A percentile compares a stretch with the other conserved stretches of the same genome.
Evolutionary conservation across 2,329 filamentous ascomycete species (phyloP).

Genomic region (Diatrype stigma): DNA sequence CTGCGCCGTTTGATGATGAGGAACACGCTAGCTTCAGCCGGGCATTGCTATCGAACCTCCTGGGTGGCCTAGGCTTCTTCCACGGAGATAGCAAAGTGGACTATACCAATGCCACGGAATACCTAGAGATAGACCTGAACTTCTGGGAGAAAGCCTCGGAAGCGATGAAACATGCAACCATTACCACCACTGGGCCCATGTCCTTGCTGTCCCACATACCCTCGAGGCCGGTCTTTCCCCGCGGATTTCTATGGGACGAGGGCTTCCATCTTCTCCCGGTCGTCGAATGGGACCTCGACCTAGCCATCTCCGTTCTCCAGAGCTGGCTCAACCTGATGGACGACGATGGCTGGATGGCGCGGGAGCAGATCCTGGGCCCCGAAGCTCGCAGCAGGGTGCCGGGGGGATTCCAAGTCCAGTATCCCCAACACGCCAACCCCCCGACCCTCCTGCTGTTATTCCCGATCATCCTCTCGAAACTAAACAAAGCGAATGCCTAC

Average conservation of each 20-base stretch:
- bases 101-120: conserved; percentile 78
- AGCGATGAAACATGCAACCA: conserved; percentile 62
- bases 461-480: conserved; percentile 89
- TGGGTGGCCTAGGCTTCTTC: conserved; percentile 91
- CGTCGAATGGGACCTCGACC: conserved; percentile 84
- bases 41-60: conserved; percentile 83
- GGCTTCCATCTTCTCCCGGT: conserved; percentile 87
- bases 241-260: conserved; percentile 93
- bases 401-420: conserved; percentile 87
- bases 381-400: conserved; percentile 93
- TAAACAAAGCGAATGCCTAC: conserved; percentile 89
- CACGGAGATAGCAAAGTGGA: conserved; percentile 81
- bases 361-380: conserved; percentile 83
- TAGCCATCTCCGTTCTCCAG: conserved; percentile 76
- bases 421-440: conserved; percentile 93
- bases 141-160: conserved; percentile 87
- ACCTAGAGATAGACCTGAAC: conserved; percentile 84
- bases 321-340: conserved; percentile 95
- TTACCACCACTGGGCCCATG: conserved; percentile 69
- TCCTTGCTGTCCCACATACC: conserved; percentile 85
- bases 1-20: conserved; percentile 65
- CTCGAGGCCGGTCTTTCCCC: conserved; percentile 85
- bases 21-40: conserved; percentile 74
- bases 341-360: conserved; percentile 88
- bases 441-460: conserved; percentile 91